Base-by-base conservation (phyloP, 2,329 filamentous ascomycete genomes). In the Colletotrichum chrysophilum region DNA sequence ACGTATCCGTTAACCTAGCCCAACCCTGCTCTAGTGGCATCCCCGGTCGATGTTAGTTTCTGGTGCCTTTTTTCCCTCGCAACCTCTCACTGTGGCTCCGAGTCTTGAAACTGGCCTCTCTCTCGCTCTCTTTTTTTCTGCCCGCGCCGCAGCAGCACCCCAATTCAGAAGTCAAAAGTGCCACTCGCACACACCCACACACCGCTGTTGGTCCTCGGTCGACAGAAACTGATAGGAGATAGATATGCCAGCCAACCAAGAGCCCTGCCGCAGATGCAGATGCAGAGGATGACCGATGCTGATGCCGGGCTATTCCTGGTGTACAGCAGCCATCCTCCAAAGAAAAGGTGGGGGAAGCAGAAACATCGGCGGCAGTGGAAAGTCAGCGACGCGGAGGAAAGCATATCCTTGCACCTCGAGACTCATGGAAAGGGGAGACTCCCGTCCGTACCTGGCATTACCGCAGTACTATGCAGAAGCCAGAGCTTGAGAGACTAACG, bases 161-260 rank as follows among this genome's bases (percentile, higher is more conserved):
- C n/a, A 62, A 26, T 68, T 26, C 3, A n/a, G 28, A 48, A 73
- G n/a, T 21, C 56, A 36, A 52, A 16, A 16, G 34, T n/a, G 65
- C 18, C 48, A 16, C 14, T 55, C 16, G 21, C 34, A 24, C 52
- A 21, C 34, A 61, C 64, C 52, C 21, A 64, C 38, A 73, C 70
- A 75, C 70, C 70, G 73, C 62, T 75, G 70, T 58, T 64, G 71
- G 61, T 58, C 58, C 18, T 68, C 66, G 66, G 52, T 16, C 66
- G 16, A 60, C 16, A 30, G 38, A 32, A 61, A 55, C 28, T 48
- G 70, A 73, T 75, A 73, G 58, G 69, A 43, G 38, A n/a, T 12
- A 73, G 70, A 64, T 48, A 62, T 56, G 13, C 68, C 72, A 62
- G 38, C 62, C 62, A 43, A 58, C 60, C 66, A 56, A 58, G 52